Conservation (phyloP, 805 yeast genomes). For the Sugiyamaella boreocaroliniensis region DNA sequence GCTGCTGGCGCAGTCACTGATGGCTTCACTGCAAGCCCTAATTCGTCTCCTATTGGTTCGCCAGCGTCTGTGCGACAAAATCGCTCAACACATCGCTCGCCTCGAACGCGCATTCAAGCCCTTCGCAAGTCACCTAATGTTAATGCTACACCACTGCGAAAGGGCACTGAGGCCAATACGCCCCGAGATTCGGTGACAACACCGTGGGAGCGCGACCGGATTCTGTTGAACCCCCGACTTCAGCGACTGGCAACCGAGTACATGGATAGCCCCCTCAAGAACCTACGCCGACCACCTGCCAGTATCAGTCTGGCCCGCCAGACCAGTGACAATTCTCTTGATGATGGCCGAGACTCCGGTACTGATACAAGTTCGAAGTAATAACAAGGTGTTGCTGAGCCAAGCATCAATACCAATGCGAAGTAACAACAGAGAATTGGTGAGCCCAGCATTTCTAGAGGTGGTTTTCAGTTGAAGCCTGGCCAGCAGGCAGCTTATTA, state of each 20-base stretch:
- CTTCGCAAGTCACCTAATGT: not conserved
- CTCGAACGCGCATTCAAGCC: not conserved
- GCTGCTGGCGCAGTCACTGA: not conserved
- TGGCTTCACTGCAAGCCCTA: conserved; percentile 1
- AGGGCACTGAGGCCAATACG: not conserved
- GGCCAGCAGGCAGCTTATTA: not conserved
- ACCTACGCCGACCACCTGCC: not conserved
- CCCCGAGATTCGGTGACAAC: not conserved
- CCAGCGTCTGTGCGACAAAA: conserved; percentile 6
- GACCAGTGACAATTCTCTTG: too few species aligned
- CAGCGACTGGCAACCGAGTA: not conserved
- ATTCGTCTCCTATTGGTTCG: conserved; percentile 1
- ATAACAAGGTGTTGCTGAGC: too few species aligned
- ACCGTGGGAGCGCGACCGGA: conserved; percentile 3
- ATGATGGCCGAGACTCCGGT: too few species aligned
- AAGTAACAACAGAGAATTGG: too few species aligned
- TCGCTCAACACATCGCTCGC: conserved; percentile 5
- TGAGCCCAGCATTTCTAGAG: not conserved
- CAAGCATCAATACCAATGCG: too few species aligned
- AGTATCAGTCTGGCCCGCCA: too few species aligned
- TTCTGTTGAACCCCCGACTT: not conserved
- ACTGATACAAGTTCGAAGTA: too few species aligned
- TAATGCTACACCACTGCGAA: not conserved
- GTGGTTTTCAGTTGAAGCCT: not conserved
- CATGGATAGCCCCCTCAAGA: not conserved